These are phyloP conservation scores for Paramarasmius palmivorus DNA, from an alignment of 1,284 basidiomycete genomes.

Conservation along the genomic window DNA sequence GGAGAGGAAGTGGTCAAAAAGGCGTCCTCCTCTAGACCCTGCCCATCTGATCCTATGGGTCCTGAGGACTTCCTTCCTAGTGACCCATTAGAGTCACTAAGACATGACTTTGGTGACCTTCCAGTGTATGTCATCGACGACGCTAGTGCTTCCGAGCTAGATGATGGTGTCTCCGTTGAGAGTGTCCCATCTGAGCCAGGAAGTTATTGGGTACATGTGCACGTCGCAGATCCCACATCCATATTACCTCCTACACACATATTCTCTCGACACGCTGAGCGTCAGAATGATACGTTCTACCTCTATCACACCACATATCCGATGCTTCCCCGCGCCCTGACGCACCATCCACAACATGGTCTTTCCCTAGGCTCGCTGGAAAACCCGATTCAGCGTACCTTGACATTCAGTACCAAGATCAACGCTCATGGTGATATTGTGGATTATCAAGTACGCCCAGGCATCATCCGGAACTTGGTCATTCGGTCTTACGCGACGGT, in stretches of 20 bases:
- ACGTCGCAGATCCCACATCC: constrained; percentile 92
- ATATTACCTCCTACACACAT: constrained; percentile 71
- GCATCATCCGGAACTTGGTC: constrained; percentile 70
- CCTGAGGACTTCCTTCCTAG: constrained; percentile 57
- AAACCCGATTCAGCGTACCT: constrained; percentile 47
- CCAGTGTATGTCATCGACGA: constrained; percentile 94
- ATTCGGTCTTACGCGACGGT: constrained; percentile 73
- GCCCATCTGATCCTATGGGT: constrained; percentile 35
- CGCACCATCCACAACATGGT: constrained; percentile 60
- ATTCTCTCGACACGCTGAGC: constrained; percentile 57
- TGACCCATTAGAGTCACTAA: constrained; percentile 65
- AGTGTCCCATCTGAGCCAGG: constrained; percentile 51
- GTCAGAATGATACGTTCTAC: constrained; percentile 57
- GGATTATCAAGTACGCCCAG: constrained; percentile 73
- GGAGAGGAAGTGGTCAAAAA: constrained; percentile 33
- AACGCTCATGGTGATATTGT: constrained; percentile 63
- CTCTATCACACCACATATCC: constrained; percentile 65
- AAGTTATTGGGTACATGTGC: constrained; percentile 83
- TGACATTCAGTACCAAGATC: constrained; percentile 85
- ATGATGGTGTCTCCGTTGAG: constrained; percentile 92
- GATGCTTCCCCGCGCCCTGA: constrained; percentile 64
- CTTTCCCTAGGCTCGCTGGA: constrained; percentile 50
- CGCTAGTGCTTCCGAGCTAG: constrained; percentile 79
- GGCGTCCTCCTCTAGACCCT: constrained; percentile 24
- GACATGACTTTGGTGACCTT: constrained; percentile 84